Conservation (phyloP, 179 eudicot species). For the Amaranthus tricolor region DNA sequence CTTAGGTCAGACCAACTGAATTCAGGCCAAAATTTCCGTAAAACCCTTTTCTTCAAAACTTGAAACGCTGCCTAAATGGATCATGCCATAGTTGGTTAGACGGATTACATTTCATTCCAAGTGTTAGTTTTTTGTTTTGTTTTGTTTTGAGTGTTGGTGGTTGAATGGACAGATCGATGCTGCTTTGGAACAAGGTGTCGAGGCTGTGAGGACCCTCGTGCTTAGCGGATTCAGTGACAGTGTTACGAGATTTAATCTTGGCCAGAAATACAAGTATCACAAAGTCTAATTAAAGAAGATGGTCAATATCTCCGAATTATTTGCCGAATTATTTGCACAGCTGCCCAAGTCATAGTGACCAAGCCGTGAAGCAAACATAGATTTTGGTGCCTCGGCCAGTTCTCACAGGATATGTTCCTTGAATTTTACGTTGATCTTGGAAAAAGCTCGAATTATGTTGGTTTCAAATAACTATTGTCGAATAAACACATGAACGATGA, state of each 20-base stretch:
- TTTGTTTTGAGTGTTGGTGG: not conserved
- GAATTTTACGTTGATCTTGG: not conserved
- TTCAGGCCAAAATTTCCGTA: too few species aligned
- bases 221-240: slow-evolving; percentile 62
- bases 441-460: not conserved
- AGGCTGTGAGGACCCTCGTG: slow-evolving; percentile 69
- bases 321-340: not conserved
- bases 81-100: too few species aligned
- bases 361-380: not conserved
- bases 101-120: not conserved
- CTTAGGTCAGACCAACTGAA: too few species aligned
- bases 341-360: slow-evolving; percentile 1
- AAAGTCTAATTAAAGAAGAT: slow-evolving; percentile 40
- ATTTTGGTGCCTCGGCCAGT: not conserved
- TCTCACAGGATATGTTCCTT: not conserved
- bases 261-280: slow-evolving; percentile 91
- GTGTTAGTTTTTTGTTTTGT: not conserved
- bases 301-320: not conserved
- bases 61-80: too few species aligned
- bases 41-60: too few species aligned
- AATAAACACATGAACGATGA: too few species aligned
- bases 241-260: slow-evolving; percentile 72
- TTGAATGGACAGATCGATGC: slow-evolving; percentile 64
- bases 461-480: not conserved
- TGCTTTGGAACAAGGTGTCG: slow-evolving; percentile 84